Evolutionary conservation across 768 basidiomycete species (phyloP).

Genomic region (Dictyophora rubrovolvata): DNA sequence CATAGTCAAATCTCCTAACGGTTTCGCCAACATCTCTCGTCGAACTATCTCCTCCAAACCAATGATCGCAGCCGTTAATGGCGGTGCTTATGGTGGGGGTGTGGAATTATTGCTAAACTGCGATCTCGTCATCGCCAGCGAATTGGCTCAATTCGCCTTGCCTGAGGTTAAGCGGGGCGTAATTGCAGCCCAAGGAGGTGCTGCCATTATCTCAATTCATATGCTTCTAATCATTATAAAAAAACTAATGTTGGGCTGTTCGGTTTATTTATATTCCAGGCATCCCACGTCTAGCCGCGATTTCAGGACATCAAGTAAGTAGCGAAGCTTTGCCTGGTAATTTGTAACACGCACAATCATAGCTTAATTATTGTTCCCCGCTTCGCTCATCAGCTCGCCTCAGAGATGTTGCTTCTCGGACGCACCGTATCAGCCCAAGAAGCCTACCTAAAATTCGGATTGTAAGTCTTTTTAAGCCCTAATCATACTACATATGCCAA

Average conservation of each 20-base stretch:
- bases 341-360: not conserved
- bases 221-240: not conserved
- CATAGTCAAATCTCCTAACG: constrained; percentile 33
- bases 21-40: constrained; percentile 68
- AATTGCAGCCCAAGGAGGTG: constrained; percentile 61
- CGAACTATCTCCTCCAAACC: constrained; percentile 54
- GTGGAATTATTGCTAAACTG: constrained; percentile 65
- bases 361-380: not conserved
- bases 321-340: constrained; percentile 5
- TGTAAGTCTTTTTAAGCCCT: constrained; percentile 39
- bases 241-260: not conserved
- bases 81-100: constrained; percentile 50
- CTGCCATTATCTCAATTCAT: constrained; percentile 14
- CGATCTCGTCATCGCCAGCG: constrained; percentile 61
- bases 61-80: constrained; percentile 72
- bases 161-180: constrained; percentile 77
- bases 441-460: constrained; percentile 60
- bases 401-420: constrained; percentile 70
- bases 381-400: constrained; percentile 39
- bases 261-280: constrained; percentile 25
- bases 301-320: constrained; percentile 66
- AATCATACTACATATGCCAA: constrained; percentile 8
- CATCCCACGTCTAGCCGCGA: constrained; percentile 57
- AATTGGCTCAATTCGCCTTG: constrained; percentile 59
- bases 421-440: constrained; percentile 55